Evolutionary conservation across 495 filamentous ascomycete genomes (phyloP).

Genomic region (Lasiosphaeria ovina): DNA sequence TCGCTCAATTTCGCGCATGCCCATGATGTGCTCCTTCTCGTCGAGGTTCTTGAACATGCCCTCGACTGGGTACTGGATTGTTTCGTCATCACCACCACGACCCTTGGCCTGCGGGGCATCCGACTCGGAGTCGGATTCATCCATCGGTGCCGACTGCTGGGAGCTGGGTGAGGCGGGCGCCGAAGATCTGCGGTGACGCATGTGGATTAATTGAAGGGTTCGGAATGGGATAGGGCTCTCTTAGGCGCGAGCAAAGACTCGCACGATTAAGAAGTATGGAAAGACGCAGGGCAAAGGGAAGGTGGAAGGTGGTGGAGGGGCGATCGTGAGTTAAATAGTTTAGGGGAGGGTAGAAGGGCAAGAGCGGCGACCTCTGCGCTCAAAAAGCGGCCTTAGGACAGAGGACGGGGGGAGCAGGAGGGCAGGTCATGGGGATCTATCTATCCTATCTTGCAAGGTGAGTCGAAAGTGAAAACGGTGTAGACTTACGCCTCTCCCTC

Average conservation of each 20-base stretch:
- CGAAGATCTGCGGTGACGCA: conserved; percentile 51
- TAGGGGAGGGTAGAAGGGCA: no score
- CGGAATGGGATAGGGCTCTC: no score
- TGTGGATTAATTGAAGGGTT: conserved; percentile 3
- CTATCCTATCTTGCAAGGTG: background rate
- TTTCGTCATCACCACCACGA: conserved; percentile 57
- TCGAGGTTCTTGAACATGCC: conserved; percentile 75
- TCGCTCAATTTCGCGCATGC: conserved; percentile 83
- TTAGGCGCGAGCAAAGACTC: no score
- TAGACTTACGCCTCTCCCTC: conserved; percentile 80
- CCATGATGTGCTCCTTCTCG: conserved; percentile 81
- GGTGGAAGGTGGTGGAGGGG: background rate
- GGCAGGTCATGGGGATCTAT: no score
- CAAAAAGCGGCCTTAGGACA: no score
- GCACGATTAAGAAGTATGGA: background rate
- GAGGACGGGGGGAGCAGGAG: no score
- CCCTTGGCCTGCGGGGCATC: conserved; percentile 52
- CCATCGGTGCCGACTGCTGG: conserved; percentile 81
- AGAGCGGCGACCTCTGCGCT: no score
- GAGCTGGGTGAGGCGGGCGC: conserved; percentile 68
- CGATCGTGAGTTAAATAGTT: no score
- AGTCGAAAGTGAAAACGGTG: background rate
- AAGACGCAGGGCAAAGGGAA: background rate
- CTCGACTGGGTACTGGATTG: conserved; percentile 81
- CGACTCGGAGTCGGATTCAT: conserved; percentile 77